These are phyloP conservation scores for Medicago ruthenica DNA, from an alignment of 306 rosid species.

Conservation along the genomic window DNA sequence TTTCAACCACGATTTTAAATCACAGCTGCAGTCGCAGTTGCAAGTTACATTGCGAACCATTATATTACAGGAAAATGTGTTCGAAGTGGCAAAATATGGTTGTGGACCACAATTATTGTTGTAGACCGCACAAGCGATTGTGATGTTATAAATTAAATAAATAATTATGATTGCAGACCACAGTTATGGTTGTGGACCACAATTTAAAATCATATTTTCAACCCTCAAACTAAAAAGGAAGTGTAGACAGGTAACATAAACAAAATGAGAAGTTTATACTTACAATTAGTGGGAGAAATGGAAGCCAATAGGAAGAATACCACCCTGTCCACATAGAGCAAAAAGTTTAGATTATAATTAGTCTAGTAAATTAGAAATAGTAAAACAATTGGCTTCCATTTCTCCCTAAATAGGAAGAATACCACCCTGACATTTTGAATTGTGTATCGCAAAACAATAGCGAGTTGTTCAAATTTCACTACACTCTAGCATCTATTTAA, in stretches of 20 bases:
- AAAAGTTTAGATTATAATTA: neutral
- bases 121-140: too few relatives aligned
- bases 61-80: neutral
- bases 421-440: too few relatives aligned
- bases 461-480: too few relatives aligned
- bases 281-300: slow-evolving; percentile 77
- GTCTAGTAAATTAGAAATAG: neutral
- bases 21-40: neutral
- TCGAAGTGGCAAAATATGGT: too few relatives aligned
- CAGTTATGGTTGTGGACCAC: too few relatives aligned
- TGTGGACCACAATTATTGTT: too few relatives aligned
- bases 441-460: too few relatives aligned
- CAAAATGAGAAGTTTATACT: slow-evolving; percentile 40
- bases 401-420: too few relatives aligned
- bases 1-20: neutral
- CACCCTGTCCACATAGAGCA: slow-evolving; percentile 58
- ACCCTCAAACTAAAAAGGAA: neutral
- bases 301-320: slow-evolving; percentile 79
- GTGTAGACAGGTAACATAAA: neutral
- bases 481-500: too few relatives aligned
- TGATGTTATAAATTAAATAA: too few relatives aligned
- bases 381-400: too few relatives aligned
- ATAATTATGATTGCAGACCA: too few relatives aligned
- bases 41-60: neutral
- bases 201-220: neutral